Conservation (phyloP, 1,284 basidiomycete genomes). For the Papiliotrema terrestris region DNA sequence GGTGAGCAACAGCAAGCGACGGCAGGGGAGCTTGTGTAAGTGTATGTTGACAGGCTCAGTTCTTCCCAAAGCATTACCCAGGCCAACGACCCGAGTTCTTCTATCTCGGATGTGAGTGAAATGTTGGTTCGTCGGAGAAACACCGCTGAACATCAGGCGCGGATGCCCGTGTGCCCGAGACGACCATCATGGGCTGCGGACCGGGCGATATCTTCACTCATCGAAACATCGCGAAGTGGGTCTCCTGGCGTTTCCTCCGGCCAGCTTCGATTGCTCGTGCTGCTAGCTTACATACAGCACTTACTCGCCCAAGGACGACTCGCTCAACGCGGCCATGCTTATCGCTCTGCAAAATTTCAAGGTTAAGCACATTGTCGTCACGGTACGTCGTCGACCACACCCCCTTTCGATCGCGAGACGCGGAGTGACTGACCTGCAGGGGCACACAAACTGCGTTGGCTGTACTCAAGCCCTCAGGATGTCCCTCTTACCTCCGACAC, state of each 20-base stretch:
- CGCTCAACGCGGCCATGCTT: conserved; percentile 42
- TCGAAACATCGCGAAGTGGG: conserved; percentile 46
- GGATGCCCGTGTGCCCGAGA: conserved; percentile 46
- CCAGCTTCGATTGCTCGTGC: background rate
- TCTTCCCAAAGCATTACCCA: conserved; percentile 41
- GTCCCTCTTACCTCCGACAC: conserved; percentile 32
- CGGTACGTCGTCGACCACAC: conserved; percentile 22
- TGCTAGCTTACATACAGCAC: conserved; percentile 20
- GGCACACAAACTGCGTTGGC: conserved; percentile 47
- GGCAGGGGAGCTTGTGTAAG: background rate
- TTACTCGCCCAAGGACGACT: conserved; percentile 43
- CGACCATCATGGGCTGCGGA: conserved; percentile 41
- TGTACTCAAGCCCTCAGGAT: conserved; percentile 43
- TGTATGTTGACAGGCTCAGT: conserved; percentile 17
- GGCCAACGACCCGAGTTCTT: conserved; percentile 47
- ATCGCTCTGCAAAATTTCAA: conserved; percentile 47
- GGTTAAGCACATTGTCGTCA: conserved; percentile 46
- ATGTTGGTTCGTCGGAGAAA: background rate
- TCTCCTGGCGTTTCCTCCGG: background rate
- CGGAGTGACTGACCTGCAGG: conserved; percentile 18
- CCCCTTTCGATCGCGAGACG: background rate
- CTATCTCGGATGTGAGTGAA: conserved; percentile 44
- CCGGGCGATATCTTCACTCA: conserved; percentile 48
- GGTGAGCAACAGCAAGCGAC: conserved; percentile 9
- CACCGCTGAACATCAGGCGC: conserved; percentile 27